These are phyloP conservation scores for Paspalum vaginatum DNA, from an alignment of 176 grass and related monocot species.

Conservation along the genomic window DNA sequence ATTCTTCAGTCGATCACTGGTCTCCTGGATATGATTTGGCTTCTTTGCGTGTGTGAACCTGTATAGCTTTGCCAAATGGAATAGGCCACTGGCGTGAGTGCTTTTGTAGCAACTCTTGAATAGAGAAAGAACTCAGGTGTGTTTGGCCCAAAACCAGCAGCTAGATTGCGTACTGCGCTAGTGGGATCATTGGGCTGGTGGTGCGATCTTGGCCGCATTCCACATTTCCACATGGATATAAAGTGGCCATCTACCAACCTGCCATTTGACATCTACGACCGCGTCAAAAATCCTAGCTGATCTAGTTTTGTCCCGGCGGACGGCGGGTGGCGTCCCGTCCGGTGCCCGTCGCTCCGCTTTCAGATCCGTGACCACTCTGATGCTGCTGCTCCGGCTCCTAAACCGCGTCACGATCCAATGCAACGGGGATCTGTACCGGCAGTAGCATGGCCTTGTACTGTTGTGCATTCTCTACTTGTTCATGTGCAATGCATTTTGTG, in stretches of 20 bases:
- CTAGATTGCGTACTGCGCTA: background rate
- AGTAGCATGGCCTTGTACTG: background rate
- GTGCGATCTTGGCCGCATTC: constrained; percentile 40
- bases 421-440: background rate
- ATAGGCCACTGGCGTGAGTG: background rate
- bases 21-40: background rate
- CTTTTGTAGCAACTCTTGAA: background rate
- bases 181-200: constrained; percentile 24
- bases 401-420: background rate
- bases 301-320: constrained; percentile 37
- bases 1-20: background rate
- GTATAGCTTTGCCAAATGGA: background rate
- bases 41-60: background rate
- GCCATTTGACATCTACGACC: constrained; percentile 38
- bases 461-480: background rate
- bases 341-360: background rate
- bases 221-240: constrained; percentile 20
- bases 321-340: background rate
- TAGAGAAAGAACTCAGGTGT: background rate
- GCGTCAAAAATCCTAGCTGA: constrained; percentile 46
- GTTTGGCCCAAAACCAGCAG: constrained; percentile 42
- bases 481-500: constrained; percentile 19
- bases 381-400: background rate
- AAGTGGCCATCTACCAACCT: constrained; percentile 44
- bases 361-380: constrained; percentile 32